Evolutionary conservation across 2,329 filamentous ascomycete species (phyloP).

Genomic region (Exophiala xenobiotica): DNA sequence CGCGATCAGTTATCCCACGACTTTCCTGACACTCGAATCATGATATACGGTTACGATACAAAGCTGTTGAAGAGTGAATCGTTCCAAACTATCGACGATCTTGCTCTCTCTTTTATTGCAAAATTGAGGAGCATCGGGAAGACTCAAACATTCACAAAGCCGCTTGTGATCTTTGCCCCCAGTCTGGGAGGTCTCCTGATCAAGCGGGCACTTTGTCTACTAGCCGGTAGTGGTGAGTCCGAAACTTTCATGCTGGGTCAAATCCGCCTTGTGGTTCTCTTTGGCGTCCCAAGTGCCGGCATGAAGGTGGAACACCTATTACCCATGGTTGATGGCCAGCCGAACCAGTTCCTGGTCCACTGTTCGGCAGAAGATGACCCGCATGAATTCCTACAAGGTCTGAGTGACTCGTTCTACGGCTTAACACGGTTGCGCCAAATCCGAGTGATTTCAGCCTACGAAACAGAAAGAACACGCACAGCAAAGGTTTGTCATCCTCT

Average conservation of each 20-base stretch:
- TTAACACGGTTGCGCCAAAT: slow-evolving; percentile 1
- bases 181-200: slow-evolving; percentile 23
- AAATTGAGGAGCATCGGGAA: slow-evolving; percentile 3
- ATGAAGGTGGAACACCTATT: slow-evolving; percentile 20
- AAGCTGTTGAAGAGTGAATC: slow-evolving; percentile 10
- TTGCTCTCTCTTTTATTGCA: slow-evolving; percentile 1
- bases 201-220: slow-evolving; percentile 15
- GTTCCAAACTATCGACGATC: slow-evolving; percentile 5
- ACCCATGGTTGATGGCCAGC: slow-evolving; percentile 22
- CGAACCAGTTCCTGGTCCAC: slow-evolving; percentile 12
- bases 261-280: slow-evolving; percentile 22
- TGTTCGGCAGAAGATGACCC: slow-evolving; percentile 2
- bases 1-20: slow-evolving; percentile 20
- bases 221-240: neutral
- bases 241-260: neutral
- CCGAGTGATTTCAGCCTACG: slow-evolving; percentile 13
- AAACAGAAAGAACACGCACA: slow-evolving; percentile 11
- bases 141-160: slow-evolving; percentile 1
- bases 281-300: slow-evolving; percentile 28
- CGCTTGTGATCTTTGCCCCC: slow-evolving; percentile 23
- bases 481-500: slow-evolving; percentile 1
- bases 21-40: slow-evolving; percentile 14
- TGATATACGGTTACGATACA: slow-evolving; percentile 26
- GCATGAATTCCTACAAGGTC: neutral
- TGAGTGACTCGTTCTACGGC: slow-evolving; percentile 10